Evolutionary conservation across 2,329 filamentous ascomycete genomes (phyloP).

Genomic region (Cyanodermella asteris): DNA sequence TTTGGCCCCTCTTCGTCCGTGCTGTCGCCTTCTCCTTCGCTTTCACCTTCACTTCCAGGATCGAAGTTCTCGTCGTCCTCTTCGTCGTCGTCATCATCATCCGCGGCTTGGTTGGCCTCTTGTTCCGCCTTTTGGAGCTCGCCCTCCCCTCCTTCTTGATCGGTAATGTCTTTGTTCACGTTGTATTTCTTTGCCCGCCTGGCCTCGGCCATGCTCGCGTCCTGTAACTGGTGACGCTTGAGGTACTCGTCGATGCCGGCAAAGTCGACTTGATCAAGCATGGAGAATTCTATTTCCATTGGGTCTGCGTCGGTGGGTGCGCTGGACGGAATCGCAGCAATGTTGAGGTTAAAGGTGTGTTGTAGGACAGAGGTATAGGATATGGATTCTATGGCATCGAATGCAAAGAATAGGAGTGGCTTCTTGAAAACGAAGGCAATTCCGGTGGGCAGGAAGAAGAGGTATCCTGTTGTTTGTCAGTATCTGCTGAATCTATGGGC

Average conservation of each 20-base stretch:
- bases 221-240: constrained; percentile 37
- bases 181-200: constrained; percentile 38
- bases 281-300: constrained; percentile 41
- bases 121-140: constrained; percentile 36
- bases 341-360: constrained; percentile 43
- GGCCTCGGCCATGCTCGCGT: constrained; percentile 39
- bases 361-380: constrained; percentile 43
- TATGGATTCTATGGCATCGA: constrained; percentile 34
- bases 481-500: constrained; percentile 1
- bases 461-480: constrained; percentile 25
- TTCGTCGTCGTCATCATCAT: constrained; percentile 27
- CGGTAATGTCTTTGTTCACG: constrained; percentile 17
- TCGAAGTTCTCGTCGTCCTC: constrained; percentile 16
- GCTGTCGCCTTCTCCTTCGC: constrained; percentile 23
- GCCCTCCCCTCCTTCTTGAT: constrained; percentile 30
- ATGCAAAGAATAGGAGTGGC: constrained; percentile 39
- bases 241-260: constrained; percentile 40
- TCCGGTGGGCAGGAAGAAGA: constrained; percentile 39
- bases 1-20: constrained; percentile 14
- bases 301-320: constrained; percentile 10
- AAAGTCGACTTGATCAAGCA: constrained; percentile 43
- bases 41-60: constrained; percentile 26
- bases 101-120: constrained; percentile 22
- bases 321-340: constrained; percentile 19
- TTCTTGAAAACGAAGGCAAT: constrained; percentile 46